These are phyloP conservation scores for Dalbergia cultrata DNA, from an alignment of 306 rosid species.

Conservation along the genomic window DNA sequence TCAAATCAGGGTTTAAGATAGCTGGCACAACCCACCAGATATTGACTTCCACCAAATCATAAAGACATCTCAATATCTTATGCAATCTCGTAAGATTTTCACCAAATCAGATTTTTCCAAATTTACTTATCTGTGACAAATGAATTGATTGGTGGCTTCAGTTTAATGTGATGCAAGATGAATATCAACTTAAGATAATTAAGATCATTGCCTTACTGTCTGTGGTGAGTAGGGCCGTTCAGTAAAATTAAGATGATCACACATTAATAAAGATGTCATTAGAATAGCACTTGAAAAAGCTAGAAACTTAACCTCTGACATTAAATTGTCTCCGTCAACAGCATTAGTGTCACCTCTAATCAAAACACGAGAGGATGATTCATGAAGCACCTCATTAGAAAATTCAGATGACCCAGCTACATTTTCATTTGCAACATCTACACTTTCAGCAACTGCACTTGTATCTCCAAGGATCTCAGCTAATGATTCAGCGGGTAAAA, in stretches of 20 bases:
- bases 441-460: constrained; percentile 48
- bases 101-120: neutral
- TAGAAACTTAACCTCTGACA: constrained; percentile 64
- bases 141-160: constrained; percentile 4
- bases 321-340: constrained; percentile 51
- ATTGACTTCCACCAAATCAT: constrained; percentile 1
- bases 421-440: constrained; percentile 41
- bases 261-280: neutral
- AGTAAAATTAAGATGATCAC: neutral
- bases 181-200: neutral
- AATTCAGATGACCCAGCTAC: constrained; percentile 47
- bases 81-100: neutral
- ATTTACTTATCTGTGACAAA: neutral
- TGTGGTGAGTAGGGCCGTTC: neutral
- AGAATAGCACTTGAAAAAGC: constrained; percentile 14
- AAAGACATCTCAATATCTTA: neutral
- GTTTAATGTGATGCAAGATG: constrained; percentile 2
- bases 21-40: constrained; percentile 6
- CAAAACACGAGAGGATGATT: constrained; percentile 45
- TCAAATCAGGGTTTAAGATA: constrained; percentile 15
- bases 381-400: constrained; percentile 52
- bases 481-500: constrained; percentile 47
- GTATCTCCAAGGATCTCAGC: constrained; percentile 43
- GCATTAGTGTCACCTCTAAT: constrained; percentile 38
- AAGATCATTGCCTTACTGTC: neutral